Conservation (phyloP, 75 land plant genomes). For the Adiantum capillusveneris region DNA sequence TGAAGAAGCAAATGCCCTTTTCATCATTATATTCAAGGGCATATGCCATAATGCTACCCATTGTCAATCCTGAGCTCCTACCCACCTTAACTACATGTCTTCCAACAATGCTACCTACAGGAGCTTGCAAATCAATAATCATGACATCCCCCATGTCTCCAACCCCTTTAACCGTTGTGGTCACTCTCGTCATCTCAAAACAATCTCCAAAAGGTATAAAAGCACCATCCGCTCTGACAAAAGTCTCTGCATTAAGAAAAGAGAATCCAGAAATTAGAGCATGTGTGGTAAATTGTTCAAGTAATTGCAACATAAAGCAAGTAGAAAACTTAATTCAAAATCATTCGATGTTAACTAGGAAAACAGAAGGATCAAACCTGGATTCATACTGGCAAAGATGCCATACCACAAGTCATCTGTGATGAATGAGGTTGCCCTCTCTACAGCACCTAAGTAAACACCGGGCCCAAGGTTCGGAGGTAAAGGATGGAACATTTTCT, state of each 20-base stretch:
- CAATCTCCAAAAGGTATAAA: slow-evolving; percentile 68
- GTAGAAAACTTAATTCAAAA: no score
- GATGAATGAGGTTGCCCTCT: slow-evolving; percentile 77
- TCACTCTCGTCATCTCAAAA: slow-evolving; percentile 55
- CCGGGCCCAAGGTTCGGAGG: slow-evolving; percentile 88
- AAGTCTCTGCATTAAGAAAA: slow-evolving; percentile 12
- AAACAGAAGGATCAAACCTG: slow-evolving; percentile 52
- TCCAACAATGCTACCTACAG: slow-evolving; percentile 58
- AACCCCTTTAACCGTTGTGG: slow-evolving; percentile 53
- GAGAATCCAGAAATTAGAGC: background rate
- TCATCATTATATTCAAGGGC: slow-evolving; percentile 88
- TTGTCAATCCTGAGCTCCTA: slow-evolving; percentile 72
- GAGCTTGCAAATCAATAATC: slow-evolving; percentile 62
- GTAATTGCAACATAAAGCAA: no score
- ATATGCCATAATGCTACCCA: slow-evolving; percentile 71
- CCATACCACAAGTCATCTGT: slow-evolving; percentile 89
- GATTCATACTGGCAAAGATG: slow-evolving; percentile 75
- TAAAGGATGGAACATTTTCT: slow-evolving; percentile 87
- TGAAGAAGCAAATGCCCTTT: slow-evolving; percentile 78
- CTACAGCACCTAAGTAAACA: slow-evolving; percentile 72
- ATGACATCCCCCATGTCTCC: slow-evolving; percentile 80
- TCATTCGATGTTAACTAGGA: no score
- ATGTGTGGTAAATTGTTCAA: background rate
- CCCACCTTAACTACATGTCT: slow-evolving; percentile 73
- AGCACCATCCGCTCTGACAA: slow-evolving; percentile 62